These are phyloP conservation scores for Phytophthora brassicae DNA, from an alignment of 352 stramenopile species.

Conservation along the genomic window DNA sequence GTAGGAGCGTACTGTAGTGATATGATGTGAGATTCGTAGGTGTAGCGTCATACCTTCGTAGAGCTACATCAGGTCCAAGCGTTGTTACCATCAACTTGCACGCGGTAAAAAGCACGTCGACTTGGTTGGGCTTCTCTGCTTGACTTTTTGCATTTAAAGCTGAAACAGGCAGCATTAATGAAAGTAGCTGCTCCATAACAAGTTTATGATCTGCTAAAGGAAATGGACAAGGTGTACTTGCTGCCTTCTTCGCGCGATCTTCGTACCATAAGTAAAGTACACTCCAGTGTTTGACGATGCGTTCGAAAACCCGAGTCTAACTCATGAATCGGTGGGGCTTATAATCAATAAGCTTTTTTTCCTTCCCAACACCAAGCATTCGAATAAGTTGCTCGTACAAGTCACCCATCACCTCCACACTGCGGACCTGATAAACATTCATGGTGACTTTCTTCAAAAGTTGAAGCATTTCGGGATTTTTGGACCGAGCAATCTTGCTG, in stretches of 20 bases:
- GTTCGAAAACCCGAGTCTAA: not conserved
- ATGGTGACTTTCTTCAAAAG: no score
- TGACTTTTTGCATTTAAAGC: conserved; percentile 6
- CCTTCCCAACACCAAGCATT: conserved; percentile 3
- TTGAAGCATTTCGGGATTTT: conserved; percentile 4
- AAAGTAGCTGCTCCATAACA: conserved; percentile 5
- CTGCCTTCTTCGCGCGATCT: not conserved
- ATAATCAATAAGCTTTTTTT: conserved; percentile 5
- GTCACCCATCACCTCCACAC: not conserved
- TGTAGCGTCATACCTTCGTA: not conserved
- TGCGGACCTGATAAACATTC: conserved; percentile 1
- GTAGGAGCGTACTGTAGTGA: not conserved
- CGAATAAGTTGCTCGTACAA: conserved; percentile 1
- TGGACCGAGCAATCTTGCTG: not conserved
- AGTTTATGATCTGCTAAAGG: not conserved
- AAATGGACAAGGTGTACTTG: not conserved
- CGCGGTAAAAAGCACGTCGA: conserved; percentile 8
- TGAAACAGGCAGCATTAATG: not conserved
- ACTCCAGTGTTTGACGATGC: conserved; percentile 6
- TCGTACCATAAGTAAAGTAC: conserved; percentile 4
- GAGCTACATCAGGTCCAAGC: not conserved
- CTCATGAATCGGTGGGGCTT: conserved; percentile 9
- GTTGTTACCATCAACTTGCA: conserved; percentile 3
- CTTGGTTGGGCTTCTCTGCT: conserved; percentile 4
- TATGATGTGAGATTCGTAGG: not conserved